phyloP scores from a whole-genome alignment of 1,139 yeast species.

The Saccharomycopsis crataegensis region DNA sequence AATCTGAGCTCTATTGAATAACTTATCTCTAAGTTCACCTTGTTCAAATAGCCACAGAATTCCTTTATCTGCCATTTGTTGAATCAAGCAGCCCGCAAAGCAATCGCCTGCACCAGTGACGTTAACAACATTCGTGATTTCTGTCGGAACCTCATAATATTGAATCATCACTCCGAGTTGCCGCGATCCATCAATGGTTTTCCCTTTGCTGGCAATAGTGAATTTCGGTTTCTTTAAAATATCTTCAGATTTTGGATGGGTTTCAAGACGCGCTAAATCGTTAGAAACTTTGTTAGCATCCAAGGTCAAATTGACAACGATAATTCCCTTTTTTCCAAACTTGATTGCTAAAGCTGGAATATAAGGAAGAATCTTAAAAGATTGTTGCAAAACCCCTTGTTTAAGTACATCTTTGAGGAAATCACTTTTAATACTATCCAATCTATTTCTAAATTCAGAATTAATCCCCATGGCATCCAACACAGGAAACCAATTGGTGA shows the following conservation, averaged over 20 bases:
- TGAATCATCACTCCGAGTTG: constrained; percentile 51
- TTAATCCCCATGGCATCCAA: constrained; percentile 55
- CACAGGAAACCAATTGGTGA: constrained; percentile 67
- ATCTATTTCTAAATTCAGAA: constrained; percentile 27
- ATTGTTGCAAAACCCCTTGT: constrained; percentile 59
- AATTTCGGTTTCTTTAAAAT: not conserved
- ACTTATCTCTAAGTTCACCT: constrained; percentile 24
- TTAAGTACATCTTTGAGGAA: constrained; percentile 16
- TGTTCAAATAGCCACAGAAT: constrained; percentile 27
- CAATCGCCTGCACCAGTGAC: constrained; percentile 78
- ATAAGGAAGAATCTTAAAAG: constrained; percentile 64
- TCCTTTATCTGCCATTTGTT: constrained; percentile 25
- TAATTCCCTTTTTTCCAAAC: constrained; percentile 59
- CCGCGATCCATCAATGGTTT: constrained; percentile 19
- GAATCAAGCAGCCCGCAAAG: constrained; percentile 45
- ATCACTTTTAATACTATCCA: not conserved
- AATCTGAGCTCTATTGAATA: constrained; percentile 41
- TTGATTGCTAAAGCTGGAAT: constrained; percentile 63
- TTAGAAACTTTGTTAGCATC: not conserved
- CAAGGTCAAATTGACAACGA: constrained; percentile 35
- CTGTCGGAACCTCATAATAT: constrained; percentile 47
- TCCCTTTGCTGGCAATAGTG: constrained; percentile 16
- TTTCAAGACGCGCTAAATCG: not conserved
- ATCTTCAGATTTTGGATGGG: no score
- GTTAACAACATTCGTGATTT: constrained; percentile 34